phyloP scores from a whole-genome alignment of 257 asterid species.

The Ballota nigra region DNA sequence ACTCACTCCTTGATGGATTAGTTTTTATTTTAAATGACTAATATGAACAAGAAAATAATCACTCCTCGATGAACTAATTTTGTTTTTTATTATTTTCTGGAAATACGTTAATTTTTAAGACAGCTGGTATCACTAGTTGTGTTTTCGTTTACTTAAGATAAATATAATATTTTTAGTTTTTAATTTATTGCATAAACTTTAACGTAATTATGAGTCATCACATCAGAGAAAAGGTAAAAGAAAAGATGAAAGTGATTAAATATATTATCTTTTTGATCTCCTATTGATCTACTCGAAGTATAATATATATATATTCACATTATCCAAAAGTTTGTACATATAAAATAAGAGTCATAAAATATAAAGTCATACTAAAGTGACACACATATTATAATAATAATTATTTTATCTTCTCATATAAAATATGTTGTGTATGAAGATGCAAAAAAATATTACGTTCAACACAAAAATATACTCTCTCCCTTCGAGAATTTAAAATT shows the following conservation, averaged over 20 bases:
- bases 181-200: not conserved
- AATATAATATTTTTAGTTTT: not conserved
- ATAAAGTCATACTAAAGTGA: not conserved
- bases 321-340: not conserved
- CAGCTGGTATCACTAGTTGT: not conserved
- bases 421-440: no score
- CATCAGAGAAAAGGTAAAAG: not conserved
- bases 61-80: not conserved
- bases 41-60: not conserved
- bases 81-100: not conserved
- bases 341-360: no score
- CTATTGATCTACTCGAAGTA: no score
- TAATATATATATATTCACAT: not conserved
- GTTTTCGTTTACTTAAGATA: no score
- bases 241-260: not conserved
- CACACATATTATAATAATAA: not conserved
- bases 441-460: no score
- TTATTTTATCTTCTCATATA: no score
- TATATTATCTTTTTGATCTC: no score
- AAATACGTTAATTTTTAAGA: not conserved
- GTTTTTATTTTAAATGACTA: no score
- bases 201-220: not conserved
- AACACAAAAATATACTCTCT: no score
- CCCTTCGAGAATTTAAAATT: no score
- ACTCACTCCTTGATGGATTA: not conserved